phyloP scores from a whole-genome alignment of 2,329 filamentous ascomycete species.

The Monosporascus sp. region DNA sequence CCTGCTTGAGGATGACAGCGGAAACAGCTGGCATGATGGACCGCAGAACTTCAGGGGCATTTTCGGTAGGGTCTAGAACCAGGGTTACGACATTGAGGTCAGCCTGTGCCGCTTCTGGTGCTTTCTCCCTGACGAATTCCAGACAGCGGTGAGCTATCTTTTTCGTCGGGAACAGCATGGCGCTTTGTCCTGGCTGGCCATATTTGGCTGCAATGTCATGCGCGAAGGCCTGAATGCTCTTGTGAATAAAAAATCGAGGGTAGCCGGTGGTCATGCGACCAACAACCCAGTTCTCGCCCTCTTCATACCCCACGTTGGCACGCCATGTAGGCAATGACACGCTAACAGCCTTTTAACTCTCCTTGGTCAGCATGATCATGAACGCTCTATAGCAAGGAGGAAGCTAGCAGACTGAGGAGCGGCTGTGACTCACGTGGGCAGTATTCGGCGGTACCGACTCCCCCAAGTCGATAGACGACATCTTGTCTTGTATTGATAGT shows the following conservation, averaged over 20 bases:
- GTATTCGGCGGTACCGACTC: constrained; percentile 74
- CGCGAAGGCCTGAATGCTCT: constrained; percentile 70
- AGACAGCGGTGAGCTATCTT: constrained; percentile 66
- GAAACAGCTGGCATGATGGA: constrained; percentile 57
- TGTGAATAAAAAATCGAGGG: constrained; percentile 92
- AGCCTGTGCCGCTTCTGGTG: constrained; percentile 43
- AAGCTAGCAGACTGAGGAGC: neutral
- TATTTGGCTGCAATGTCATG: constrained; percentile 60
- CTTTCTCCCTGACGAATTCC: constrained; percentile 63
- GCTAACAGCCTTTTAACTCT: constrained; percentile 71
- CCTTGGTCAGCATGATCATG: neutral
- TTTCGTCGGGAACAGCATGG: constrained; percentile 77
- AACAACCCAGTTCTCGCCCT: constrained; percentile 83
- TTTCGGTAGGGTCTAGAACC: constrained; percentile 52
- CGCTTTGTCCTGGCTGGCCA: constrained; percentile 58
- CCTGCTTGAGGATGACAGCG: constrained; percentile 65
- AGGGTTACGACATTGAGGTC: constrained; percentile 57
- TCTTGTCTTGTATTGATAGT: constrained; percentile 16
- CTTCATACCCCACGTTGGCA: constrained; percentile 88
- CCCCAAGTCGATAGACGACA: constrained; percentile 53
- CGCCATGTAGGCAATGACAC: constrained; percentile 93
- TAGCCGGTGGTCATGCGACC: constrained; percentile 85
- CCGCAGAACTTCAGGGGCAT: constrained; percentile 45
- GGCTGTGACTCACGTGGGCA: constrained; percentile 58
- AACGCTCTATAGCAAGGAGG: neutral